Evolutionary conservation across 768 basidiomycete species (phyloP).

Genomic region (Russula sp.): DNA sequence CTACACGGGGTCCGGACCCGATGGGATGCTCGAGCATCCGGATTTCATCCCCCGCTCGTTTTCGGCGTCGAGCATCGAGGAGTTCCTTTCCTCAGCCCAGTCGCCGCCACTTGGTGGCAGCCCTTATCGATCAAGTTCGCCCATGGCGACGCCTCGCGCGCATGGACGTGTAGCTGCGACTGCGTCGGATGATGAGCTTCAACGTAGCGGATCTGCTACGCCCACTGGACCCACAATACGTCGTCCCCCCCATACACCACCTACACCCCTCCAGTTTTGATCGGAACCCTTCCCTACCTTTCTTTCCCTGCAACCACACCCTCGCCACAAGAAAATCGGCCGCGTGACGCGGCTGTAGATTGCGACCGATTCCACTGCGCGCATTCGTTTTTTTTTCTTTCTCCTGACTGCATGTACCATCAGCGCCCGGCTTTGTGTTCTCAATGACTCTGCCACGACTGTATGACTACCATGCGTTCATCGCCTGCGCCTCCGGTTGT

Average conservation of each 20-base stretch:
- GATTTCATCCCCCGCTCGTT: slow-evolving; percentile 36
- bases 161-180: slow-evolving; percentile 6
- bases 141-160: slow-evolving; percentile 16
- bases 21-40: slow-evolving; percentile 23
- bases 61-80: slow-evolving; percentile 53
- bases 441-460: slow-evolving; percentile 19
- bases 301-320: not conserved
- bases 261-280: slow-evolving; percentile 17
- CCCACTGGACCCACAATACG: slow-evolving; percentile 13
- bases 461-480: slow-evolving; percentile 14
- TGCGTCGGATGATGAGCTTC: slow-evolving; percentile 20
- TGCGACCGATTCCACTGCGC: not conserved
- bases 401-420: slow-evolving; percentile 10
- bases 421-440: slow-evolving; percentile 2
- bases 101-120: slow-evolving; percentile 15
- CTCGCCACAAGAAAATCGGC: slow-evolving; percentile 3
- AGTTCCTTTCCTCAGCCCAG: slow-evolving; percentile 33
- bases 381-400: not conserved
- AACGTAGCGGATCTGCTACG: slow-evolving; percentile 19
- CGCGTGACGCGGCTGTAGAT: slow-evolving; percentile 8
- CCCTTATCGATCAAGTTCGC: slow-evolving; percentile 6
- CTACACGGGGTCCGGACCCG: slow-evolving; percentile 52
- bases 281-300: not conserved
- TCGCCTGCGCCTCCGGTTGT: not conserved
- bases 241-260: slow-evolving; percentile 1